Evolutionary conservation across 2,329 filamentous ascomycete species (phyloP), one percentile per base, ranked within the genome.

Genomic region (Nannizziopsis arthrosporioides): DNA sequence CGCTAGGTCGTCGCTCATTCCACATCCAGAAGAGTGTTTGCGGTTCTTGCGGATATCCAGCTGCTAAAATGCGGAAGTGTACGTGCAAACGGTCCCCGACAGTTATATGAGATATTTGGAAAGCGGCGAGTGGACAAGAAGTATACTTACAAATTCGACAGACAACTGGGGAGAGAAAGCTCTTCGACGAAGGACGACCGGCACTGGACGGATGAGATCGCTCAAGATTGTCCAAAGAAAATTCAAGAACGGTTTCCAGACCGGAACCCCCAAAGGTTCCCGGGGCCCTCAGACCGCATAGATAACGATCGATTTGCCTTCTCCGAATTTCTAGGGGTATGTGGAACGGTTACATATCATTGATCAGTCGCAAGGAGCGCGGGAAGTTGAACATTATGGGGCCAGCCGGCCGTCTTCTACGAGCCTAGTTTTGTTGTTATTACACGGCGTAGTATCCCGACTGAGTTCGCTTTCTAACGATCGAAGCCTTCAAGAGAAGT

Each of bases 101-200:
- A 14, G 35, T 37, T 14, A 14, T 8, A 27, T 27, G 22, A 27
- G 22, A 27, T 27, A 27, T 7, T 27, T 27, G 22, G 7, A 3
- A 7, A 27, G 7, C 32, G 15, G 17, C n/a, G 14, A 9, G 11
- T 35, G 11, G 36, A 22, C 18, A 37, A 15, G 34, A 12, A 31
- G 42, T 31, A 46, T 51, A 31, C 46, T 46, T 19, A 46, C 22
- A 12, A 31, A 55, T 47, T 49, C 43, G 54, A 69, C 69, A 96
- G 90, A 83, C 84, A 95, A 98, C 85, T 98, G 92, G 92, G 81
- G 85, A 73, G 90, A 96, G 82, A 98, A 98, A 85, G 90, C 89
- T 66, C 96, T 96, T 87, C 81, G 92, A 74, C 93, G 92, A 84
- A 96, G 95, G 89, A 95, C 90, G 68, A 90, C 85, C 70, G 92